phyloP scores from a whole-genome alignment of 345 rosid genomes.

The Eucalyptus camaldulensis region DNA sequence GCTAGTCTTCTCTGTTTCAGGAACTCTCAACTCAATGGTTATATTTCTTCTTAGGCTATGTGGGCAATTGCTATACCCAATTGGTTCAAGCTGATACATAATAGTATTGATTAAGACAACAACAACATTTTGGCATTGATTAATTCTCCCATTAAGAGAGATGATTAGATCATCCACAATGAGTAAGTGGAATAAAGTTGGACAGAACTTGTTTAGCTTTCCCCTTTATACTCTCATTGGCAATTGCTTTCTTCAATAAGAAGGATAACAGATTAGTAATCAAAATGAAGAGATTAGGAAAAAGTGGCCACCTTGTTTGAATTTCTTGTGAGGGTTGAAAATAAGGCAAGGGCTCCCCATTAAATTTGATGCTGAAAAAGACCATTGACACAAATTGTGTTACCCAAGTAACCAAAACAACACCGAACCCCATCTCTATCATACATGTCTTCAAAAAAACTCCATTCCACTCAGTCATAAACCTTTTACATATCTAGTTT shows the following conservation, averaged over 20 bases:
- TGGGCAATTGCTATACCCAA: not conserved
- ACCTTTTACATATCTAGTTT: not conserved
- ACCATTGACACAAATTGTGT: not conserved
- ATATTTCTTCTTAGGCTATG: not conserved
- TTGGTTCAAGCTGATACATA: not conserved
- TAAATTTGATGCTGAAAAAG: too few relatives aligned
- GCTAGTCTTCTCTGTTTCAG: fast-evolving
- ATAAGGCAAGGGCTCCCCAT: not conserved
- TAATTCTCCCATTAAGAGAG: not conserved
- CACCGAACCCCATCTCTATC: not conserved
- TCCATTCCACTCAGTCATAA: not conserved
- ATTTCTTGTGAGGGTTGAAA: not conserved
- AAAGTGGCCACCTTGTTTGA: not conserved
- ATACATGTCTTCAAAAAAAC: too few relatives aligned
- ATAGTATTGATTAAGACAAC: not conserved
- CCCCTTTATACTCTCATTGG: not conserved
- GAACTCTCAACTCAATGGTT: not conserved
- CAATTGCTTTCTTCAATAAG: not conserved
- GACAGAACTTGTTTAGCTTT: not conserved
- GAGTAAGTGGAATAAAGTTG: not conserved
- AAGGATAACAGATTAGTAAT: not conserved
- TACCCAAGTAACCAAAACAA: not conserved
- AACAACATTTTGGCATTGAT: too few relatives aligned
- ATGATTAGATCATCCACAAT: not conserved
- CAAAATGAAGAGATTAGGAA: not conserved